Evolutionary conservation across 805 yeast species (phyloP).

Genomic region (Nakazawaea ishiwadae): DNA sequence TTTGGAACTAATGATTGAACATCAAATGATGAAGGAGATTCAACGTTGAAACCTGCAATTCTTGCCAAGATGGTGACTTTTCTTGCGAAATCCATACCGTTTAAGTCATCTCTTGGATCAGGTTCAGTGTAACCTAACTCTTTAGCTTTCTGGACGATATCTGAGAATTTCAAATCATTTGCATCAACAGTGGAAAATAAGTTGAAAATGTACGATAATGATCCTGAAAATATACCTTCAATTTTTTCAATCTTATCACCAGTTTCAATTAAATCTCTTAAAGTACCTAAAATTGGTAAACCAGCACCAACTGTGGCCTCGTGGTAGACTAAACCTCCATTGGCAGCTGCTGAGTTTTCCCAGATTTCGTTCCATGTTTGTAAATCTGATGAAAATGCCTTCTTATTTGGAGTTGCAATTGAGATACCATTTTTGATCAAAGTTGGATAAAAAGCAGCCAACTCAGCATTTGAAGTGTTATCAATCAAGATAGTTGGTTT

Average conservation of each 20-base stretch:
- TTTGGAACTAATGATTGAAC: slow-evolving; percentile 91
- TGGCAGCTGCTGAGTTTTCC: slow-evolving; percentile 42
- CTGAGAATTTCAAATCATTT: slow-evolving; percentile 72
- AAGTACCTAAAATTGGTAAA: slow-evolving; percentile 84
- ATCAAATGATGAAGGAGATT: slow-evolving; percentile 88
- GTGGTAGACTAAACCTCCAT: slow-evolving; percentile 82
- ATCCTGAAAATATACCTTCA: slow-evolving; percentile 96
- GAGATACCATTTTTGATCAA: slow-evolving; percentile 78
- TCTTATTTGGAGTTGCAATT: slow-evolving; percentile 97
- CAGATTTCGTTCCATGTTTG: slow-evolving; percentile 76
- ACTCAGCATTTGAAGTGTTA: slow-evolving; percentile 80
- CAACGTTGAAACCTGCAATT: slow-evolving; percentile 79
- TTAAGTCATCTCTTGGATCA: slow-evolving; percentile 98
- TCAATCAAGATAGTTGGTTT: slow-evolving; percentile 83
- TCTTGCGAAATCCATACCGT: slow-evolving; percentile 98
- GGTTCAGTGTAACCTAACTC: slow-evolving; percentile 96
- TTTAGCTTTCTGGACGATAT: slow-evolving; percentile 85
- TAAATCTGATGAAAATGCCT: slow-evolving; percentile 84
- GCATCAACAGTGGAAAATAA: slow-evolving; percentile 73
- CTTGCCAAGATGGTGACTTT: slow-evolving; percentile 95
- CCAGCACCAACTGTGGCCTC: slow-evolving; percentile 99
- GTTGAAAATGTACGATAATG: slow-evolving; percentile 92
- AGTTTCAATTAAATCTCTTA: slow-evolving; percentile 83
- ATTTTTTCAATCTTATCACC: slow-evolving; percentile 90
- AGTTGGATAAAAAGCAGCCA: slow-evolving; percentile 74